These are phyloP conservation scores for Endotrypanum monterogeii DNA, from an alignment of 208 protist species.

Conservation along the genomic window DNA sequence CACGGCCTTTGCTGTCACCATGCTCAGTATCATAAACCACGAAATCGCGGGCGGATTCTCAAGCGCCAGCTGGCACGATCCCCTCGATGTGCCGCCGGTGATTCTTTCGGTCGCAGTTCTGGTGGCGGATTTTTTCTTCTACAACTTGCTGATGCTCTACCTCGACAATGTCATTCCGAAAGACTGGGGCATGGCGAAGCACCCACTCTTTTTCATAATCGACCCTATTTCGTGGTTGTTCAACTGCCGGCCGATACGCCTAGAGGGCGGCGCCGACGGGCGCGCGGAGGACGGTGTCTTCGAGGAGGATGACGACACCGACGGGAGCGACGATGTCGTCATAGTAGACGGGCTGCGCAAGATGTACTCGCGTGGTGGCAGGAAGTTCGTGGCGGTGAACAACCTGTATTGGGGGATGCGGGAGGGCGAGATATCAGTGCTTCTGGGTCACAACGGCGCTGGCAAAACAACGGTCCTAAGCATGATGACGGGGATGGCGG, in stretches of 20 bases:
- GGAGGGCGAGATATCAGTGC: slow-evolving; percentile 55
- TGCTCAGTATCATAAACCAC: slow-evolving; percentile 41
- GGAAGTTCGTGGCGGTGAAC: slow-evolving; percentile 69
- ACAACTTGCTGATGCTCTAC: slow-evolving; percentile 64
- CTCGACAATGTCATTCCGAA: slow-evolving; percentile 66
- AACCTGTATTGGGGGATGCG: slow-evolving; percentile 67
- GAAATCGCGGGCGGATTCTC: slow-evolving; percentile 37
- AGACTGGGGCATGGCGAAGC: slow-evolving; percentile 57
- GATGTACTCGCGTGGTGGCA: slow-evolving; percentile 44
- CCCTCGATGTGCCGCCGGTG: slow-evolving; percentile 11
- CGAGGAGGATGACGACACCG: slow-evolving; percentile 18
- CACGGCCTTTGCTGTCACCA: slow-evolving; percentile 40
- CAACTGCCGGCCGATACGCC: slow-evolving; percentile 8
- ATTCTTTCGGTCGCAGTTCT: slow-evolving; percentile 22
- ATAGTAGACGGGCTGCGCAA: slow-evolving; percentile 36
- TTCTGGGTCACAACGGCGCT: slow-evolving; percentile 79
- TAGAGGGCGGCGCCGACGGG: slow-evolving; percentile 33
- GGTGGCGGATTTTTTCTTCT: slow-evolving; percentile 52
- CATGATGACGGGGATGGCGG: slow-evolving; percentile 85
- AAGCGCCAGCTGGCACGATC: slow-evolving; percentile 30
- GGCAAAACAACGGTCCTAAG: slow-evolving; percentile 87
- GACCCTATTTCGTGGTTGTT: slow-evolving; percentile 37
- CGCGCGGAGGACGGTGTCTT: slow-evolving; percentile 35
- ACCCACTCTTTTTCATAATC: slow-evolving; percentile 73
- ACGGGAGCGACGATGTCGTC: slow-evolving; percentile 18